phyloP scores from a whole-genome alignment of 2,329 filamentous ascomycete species.

The Aspergillus amoenus region DNA sequence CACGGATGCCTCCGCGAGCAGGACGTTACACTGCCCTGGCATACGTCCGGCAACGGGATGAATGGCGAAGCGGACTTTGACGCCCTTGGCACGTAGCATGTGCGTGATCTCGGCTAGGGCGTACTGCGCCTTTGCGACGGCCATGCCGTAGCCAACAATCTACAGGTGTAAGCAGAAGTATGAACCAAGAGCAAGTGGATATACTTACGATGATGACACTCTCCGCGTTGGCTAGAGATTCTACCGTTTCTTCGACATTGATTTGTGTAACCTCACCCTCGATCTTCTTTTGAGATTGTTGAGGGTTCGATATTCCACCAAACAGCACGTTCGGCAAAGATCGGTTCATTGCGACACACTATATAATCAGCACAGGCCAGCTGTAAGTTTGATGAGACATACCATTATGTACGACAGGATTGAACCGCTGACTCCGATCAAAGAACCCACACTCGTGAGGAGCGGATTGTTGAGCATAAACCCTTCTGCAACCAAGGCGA shows the following conservation, averaged over 20 bases:
- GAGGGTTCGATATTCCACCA: constrained; percentile 70
- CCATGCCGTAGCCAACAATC: constrained; percentile 89
- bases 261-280: constrained; percentile 78
- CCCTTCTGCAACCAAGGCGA: constrained; percentile 84
- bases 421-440: constrained; percentile 85
- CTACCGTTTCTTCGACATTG: constrained; percentile 76
- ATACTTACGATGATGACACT: constrained; percentile 71
- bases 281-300: constrained; percentile 61
- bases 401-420: constrained; percentile 80
- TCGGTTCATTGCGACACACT: constrained; percentile 86
- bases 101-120: constrained; percentile 80
- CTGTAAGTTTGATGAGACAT: background rate
- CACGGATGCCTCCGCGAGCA: constrained; percentile 82
- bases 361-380: background rate
- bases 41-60: constrained; percentile 88
- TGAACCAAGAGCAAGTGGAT: background rate
- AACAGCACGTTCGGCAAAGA: constrained; percentile 88
- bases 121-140: constrained; percentile 89
- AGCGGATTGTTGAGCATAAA: constrained; percentile 89
- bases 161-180: constrained; percentile 3
- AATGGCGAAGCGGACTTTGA: constrained; percentile 85
- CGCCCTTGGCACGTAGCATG: constrained; percentile 69
- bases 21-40: constrained; percentile 90
- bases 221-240: constrained; percentile 72
- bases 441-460: constrained; percentile 77